Evolutionary conservation across 1,284 basidiomycete species (phyloP), one percentile per base, ranked within the genome.

Genomic region (Naganishia albida): DNA sequence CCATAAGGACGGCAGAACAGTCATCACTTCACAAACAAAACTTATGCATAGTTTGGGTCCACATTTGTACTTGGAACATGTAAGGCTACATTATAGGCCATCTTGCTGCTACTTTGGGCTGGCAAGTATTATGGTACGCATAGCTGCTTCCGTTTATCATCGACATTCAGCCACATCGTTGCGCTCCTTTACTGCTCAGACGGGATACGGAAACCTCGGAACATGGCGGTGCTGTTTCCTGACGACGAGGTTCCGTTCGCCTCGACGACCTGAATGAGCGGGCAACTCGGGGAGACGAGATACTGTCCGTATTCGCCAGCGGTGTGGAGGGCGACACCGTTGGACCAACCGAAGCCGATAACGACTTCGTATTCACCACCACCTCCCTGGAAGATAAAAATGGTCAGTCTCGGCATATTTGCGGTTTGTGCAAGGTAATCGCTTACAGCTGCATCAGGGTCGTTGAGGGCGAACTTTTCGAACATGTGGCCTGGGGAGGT

Each of bases 261-360:
- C 39, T 76, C 72, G 50, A 77, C 71, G 52, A 78, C 76, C 3
- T 88, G 71, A 66, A 81, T 79, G 39, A 77, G 69, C 1, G 91
- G 90, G 70, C 90, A 93, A 43, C 81, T 73, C 0, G 89, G 90
- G 1, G 82, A 74, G 50, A 82, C 83, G 44, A 93, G 83, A 42
- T 86, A 78, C 3, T 83, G 67, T 0, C 90, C 90, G 72, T 88
- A 92, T 54, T 82, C 83, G 66, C 84, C 86, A 6, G 88, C 87
- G 8, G 67, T 68, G 48, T 64, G 59, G 20, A 68, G 60, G n/a
- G 63, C 48, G 13, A 89, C 89, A 39, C 90, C 91, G 74, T 93
- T 93, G 30, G 91, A 93, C 91, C 91, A 94, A n/a, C 91, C 90
- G 44, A 44, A 50, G 49, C n/a, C 64, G 39, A 70, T 66, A 2